Evolutionary conservation across 495 filamentous ascomycete genomes (phyloP), one percentile per base, ranked within the genome.

Genomic region (Lichenothelia convexa): DNA sequence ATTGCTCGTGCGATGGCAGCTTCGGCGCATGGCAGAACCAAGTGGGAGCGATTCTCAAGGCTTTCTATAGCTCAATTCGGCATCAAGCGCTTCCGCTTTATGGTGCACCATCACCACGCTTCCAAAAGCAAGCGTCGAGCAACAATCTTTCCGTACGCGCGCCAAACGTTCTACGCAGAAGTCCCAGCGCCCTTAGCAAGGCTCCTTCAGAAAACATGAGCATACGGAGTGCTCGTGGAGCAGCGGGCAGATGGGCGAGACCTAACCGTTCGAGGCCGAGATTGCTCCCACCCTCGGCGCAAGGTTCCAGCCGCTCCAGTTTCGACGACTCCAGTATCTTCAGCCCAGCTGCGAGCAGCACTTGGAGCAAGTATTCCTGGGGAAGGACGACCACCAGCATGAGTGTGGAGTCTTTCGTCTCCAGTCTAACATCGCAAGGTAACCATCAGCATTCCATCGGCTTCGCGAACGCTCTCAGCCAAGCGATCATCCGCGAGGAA

Each of bases 381-480:
- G 80, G 85, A 29, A 84, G 86, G 48, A 86, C 81, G 3, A 75
- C 86, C 37, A 86, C 86, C 4, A 81, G 84, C 2, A 79, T 85
- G 60, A 93, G 87, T 9, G 78, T 91, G 43, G 82, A 89, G 45
- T n/a, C n/a, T n/a, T n/a, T n/a, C n/a, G n/a, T n/a, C n/a, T n/a
- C n/a, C n/a, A n/a, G n/a, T n/a, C 13, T 21, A 38, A 29, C 41
- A 54, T 91, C 83, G 0, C 70, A 93, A 44, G 71, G 74, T 13
- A 86, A 80, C 1, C 65, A 70, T n/a, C 83, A 93, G 47, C 85
- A 92, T 49, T 91, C 85, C 0, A 93, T 99, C 48, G 89, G 89
- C 0, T 99, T 99, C 51, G 89, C 91, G 26, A 95, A 93, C 57
- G 89, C 89, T 12, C 68, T 99, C 2, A 92, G 81, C 44, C 91